phyloP scores from a whole-genome alignment of 2,329 filamentous ascomycete genomes.

The Ophioceras dolichostomum region DNA sequence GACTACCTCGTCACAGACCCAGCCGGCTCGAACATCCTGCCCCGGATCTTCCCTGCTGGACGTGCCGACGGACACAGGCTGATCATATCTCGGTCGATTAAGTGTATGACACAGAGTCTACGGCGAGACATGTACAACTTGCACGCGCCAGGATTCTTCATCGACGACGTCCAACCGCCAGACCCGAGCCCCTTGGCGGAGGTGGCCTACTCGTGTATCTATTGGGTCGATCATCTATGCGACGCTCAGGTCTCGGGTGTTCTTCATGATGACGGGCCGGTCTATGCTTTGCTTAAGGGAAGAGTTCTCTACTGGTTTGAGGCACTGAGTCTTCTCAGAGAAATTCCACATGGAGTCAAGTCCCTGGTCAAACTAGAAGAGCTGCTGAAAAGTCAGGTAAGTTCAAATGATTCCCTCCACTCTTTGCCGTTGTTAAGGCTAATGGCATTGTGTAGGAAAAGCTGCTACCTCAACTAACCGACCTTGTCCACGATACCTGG shows the following conservation, averaged over 20 bases:
- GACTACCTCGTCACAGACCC: no score
- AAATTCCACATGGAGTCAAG: no score
- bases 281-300: constrained; percentile 19
- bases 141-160: constrained; percentile 7
- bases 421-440: no score
- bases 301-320: constrained; percentile 31
- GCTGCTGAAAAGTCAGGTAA: no score
- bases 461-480: no score
- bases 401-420: no score
- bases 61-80: constrained; percentile 12
- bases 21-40: constrained; percentile 5
- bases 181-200: constrained; percentile 14
- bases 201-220: constrained; percentile 18
- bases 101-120: constrained; percentile 15
- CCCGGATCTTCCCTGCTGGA: constrained; percentile 17
- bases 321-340: constrained; percentile 23
- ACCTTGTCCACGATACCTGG: no score
- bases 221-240: constrained; percentile 21
- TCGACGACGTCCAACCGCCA: constrained; percentile 10
- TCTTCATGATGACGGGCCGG: constrained; percentile 12
- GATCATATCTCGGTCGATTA: constrained; percentile 22
- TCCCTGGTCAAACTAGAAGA: no score
- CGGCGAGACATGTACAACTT: constrained; percentile 22
- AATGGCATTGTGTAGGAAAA: no score
- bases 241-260: neutral